These are phyloP conservation scores for Mortierella hygrophila DNA, from an alignment of 192 early-diverging fungal species.

Conservation along the genomic window DNA sequence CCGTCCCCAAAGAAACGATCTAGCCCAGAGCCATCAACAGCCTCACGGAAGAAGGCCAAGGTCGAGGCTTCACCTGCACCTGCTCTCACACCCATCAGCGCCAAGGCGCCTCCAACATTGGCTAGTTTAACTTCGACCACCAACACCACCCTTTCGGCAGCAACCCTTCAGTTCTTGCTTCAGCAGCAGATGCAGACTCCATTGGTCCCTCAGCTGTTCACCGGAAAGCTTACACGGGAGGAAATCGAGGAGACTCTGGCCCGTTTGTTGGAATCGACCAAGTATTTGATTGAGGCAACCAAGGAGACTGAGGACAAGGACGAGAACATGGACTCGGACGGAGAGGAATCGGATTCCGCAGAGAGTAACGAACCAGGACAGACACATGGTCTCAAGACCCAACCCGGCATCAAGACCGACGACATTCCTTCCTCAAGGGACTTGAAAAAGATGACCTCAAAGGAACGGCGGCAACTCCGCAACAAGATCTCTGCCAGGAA, in stretches of 20 bases:
- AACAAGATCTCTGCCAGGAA: slow-evolving; percentile 91
- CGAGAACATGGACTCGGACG: not conserved
- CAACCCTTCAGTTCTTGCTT: slow-evolving; percentile 41
- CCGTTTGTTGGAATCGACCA: slow-evolving; percentile 39
- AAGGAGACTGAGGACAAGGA: slow-evolving; percentile 13
- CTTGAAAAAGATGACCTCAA: slow-evolving; percentile 74
- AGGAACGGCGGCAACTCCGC: slow-evolving; percentile 84
- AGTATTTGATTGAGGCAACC: slow-evolving; percentile 21
- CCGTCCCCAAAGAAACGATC: slow-evolving; percentile 28
- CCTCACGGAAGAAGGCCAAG: slow-evolving; percentile 35
- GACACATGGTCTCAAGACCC: slow-evolving; percentile 45
- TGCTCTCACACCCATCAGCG: not conserved
- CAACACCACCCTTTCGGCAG: slow-evolving; percentile 47
- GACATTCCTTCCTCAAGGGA: slow-evolving; percentile 58
- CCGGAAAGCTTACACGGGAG: slow-evolving; percentile 29
- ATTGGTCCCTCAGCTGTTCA: slow-evolving; percentile 43
- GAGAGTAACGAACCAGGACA: slow-evolving; percentile 10
- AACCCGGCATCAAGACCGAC: slow-evolving; percentile 51
- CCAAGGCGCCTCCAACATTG: not conserved
- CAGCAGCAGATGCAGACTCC: slow-evolving; percentile 47
- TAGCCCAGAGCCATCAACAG: slow-evolving; percentile 36
- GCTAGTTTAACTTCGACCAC: not conserved
- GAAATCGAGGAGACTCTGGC: slow-evolving; percentile 42
- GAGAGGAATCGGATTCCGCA: not conserved
- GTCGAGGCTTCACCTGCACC: not conserved